Conservation (phyloP, 305 asterid genomes). For the Nicotiana rustica region DNA sequence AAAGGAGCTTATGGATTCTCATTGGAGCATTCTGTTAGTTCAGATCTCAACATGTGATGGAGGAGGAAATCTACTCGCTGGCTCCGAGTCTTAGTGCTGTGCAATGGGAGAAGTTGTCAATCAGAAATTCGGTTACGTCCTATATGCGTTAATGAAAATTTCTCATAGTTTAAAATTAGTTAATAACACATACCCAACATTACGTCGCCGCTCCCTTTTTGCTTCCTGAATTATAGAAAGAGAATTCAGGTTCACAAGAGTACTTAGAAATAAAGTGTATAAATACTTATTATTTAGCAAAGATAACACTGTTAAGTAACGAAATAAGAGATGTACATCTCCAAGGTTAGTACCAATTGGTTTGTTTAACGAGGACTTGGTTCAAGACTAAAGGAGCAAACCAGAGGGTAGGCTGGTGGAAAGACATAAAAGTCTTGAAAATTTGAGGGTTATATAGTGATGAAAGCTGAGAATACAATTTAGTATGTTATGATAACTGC, state of each 20-base stretch:
- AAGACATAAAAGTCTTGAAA: not conserved
- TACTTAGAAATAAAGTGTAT: not conserved
- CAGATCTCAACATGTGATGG: conserved; percentile 95
- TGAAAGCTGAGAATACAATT: not conserved
- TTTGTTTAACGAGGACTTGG: not conserved
- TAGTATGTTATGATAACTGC: not conserved
- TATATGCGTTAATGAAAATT: conserved; percentile 17
- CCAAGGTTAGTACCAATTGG: not conserved
- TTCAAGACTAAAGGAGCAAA: not conserved
- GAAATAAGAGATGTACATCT: not conserved
- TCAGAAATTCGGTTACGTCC: conserved; percentile 31
- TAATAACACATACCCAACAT: conserved; percentile 63
- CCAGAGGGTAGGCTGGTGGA: conserved; percentile 1
- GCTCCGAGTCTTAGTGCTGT: conserved; percentile 79
- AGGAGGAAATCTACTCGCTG: conserved; percentile 91
- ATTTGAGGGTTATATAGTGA: not conserved
- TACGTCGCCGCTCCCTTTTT: conserved; percentile 52
- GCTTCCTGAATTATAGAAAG: conserved; percentile 57
- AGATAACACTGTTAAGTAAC: not conserved
- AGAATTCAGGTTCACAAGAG: conserved; percentile 32
- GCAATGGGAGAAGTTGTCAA: conserved; percentile 33
- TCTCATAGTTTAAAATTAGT: not conserved
- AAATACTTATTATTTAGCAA: not conserved
- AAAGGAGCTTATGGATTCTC: conserved; percentile 47
- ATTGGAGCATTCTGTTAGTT: conserved; percentile 58